Percentiles rank a stretch among this genome's conserved stretches.
Evolutionary conservation across 164 flowering plant genomes (phyloP).

Genomic region (Umbellularia californica): DNA sequence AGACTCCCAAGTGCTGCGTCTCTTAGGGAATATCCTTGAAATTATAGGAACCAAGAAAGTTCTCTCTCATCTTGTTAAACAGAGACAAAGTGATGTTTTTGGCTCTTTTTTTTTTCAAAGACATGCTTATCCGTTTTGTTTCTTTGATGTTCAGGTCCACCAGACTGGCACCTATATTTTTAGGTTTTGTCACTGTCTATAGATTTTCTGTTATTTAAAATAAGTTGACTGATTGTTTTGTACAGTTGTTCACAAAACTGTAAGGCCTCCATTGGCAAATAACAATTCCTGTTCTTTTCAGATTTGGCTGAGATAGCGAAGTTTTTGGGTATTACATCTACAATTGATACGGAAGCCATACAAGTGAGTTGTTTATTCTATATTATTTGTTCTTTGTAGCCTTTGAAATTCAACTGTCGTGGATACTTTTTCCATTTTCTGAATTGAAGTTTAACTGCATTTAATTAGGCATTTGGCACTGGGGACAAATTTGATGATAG

Average conservation of each 20-base stretch:
- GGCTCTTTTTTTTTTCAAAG: background rate
- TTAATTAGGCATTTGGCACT: background rate
- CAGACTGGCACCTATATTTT: background rate
- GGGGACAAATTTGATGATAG: too few relatives aligned
- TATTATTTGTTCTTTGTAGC: background rate
- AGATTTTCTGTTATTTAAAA: background rate
- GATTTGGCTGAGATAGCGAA: slow-evolving; percentile 97
- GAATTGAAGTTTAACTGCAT: background rate
- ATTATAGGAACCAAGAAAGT: background rate
- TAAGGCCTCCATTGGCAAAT: background rate
- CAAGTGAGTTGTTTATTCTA: slow-evolving; percentile 2
- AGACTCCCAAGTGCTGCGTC: background rate
- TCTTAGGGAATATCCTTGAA: background rate
- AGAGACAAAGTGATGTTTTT: background rate
- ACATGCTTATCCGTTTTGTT: background rate
- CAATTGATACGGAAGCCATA: slow-evolving; percentile 79
- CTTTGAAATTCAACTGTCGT: background rate
- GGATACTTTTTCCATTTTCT: background rate
- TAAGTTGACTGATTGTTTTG: background rate
- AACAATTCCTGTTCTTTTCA: slow-evolving; percentile 23
- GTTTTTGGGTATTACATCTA: slow-evolving; percentile 78
- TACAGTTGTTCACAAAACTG: background rate
- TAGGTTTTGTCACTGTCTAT: background rate
- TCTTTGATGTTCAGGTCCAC: background rate
- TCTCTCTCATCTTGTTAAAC: background rate